These are phyloP conservation scores for Daedaleopsis sinensis DNA, from an alignment of 768 basidiomycete genomes.

Conservation along the genomic window DNA sequence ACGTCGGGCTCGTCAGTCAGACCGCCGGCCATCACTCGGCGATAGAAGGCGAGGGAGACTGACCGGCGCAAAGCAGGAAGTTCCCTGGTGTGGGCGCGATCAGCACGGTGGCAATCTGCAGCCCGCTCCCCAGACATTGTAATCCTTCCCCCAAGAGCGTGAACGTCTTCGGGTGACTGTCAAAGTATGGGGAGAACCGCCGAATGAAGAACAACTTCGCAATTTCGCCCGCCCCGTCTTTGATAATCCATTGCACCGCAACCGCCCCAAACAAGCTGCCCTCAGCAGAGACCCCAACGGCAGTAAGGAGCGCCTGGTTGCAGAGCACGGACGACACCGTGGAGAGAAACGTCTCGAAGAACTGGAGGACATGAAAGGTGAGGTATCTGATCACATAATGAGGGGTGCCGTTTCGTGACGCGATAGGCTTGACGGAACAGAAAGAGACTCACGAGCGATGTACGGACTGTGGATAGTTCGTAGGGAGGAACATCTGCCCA, in stretches of 20 bases:
- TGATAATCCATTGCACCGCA: slow-evolving; percentile 36
- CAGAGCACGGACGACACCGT: slow-evolving; percentile 32
- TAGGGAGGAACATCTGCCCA: slow-evolving; percentile 33
- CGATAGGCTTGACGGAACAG: neutral
- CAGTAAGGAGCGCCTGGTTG: slow-evolving; percentile 33
- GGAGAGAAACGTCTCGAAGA: slow-evolving; percentile 27
- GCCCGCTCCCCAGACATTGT: slow-evolving; percentile 27
- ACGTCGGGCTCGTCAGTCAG: neutral
- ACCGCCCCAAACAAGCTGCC: slow-evolving; percentile 34
- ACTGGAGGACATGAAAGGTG: slow-evolving; percentile 31
- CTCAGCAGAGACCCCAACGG: slow-evolving; percentile 32
- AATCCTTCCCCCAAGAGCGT: slow-evolving; percentile 26
- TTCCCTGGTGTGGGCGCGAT: slow-evolving; percentile 24
- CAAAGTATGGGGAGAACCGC: slow-evolving; percentile 31
- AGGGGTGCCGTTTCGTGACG: neutral
- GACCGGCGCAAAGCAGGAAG: slow-evolving; percentile 31
- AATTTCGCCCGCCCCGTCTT: slow-evolving; percentile 34
- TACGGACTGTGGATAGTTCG: slow-evolving; percentile 34
- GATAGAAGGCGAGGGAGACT: neutral
- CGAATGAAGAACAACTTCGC: slow-evolving; percentile 35
- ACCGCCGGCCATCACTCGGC: too few species aligned
- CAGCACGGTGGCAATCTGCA: slow-evolving; percentile 30
- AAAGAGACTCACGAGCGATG: slow-evolving; percentile 30
- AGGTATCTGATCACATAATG: slow-evolving; percentile 17
- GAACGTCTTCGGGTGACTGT: slow-evolving; percentile 35